Percentiles rank a stretch among this genome's conserved stretches.
phyloP scores from a whole-genome alignment of 2,329 filamentous ascomycete genomes.

The Colletotrichum tanaceti region DNA sequence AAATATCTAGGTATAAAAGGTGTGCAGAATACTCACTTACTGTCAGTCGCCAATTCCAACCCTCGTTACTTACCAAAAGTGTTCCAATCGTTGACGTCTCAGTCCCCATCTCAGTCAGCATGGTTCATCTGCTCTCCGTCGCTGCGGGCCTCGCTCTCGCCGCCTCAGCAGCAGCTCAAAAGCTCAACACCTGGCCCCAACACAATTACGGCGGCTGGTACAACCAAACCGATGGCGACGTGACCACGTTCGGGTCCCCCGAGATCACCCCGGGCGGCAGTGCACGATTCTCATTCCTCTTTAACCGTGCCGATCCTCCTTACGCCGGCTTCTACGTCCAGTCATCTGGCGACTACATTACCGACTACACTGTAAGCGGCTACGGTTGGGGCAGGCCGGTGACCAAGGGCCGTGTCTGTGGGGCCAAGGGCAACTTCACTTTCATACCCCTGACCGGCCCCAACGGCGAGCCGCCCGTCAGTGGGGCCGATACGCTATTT shows the following conservation, averaged over 20 bases:
- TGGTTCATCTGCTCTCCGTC: constrained; percentile 12
- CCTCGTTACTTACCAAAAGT: neutral
- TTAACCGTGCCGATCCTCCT: neutral
- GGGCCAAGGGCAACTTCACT: constrained; percentile 16
- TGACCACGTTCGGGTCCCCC: neutral
- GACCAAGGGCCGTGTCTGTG: constrained; percentile 5
- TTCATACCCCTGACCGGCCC: constrained; percentile 3
- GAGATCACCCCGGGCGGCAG: neutral
- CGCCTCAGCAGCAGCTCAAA: constrained; percentile 14
- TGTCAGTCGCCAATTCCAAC: neutral
- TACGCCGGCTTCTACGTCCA: constrained; percentile 14
- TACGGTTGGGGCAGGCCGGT: neutral
- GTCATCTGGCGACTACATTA: constrained; percentile 21
- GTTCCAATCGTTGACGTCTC: neutral
- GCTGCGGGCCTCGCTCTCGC: neutral
- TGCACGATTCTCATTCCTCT: constrained; percentile 9
- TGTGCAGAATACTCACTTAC: neutral
- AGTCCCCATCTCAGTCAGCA: neutral
- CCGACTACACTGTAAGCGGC: constrained; percentile 2
- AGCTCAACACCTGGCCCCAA: constrained; percentile 18
- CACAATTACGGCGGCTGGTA: constrained; percentile 1
- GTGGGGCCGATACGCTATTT: neutral
- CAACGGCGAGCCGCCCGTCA: neutral
- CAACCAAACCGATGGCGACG: neutral
- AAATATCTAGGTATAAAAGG: neutral